phyloP scores from a whole-genome alignment of 257 asterid species.

The Ocimum tenuiflorum region DNA sequence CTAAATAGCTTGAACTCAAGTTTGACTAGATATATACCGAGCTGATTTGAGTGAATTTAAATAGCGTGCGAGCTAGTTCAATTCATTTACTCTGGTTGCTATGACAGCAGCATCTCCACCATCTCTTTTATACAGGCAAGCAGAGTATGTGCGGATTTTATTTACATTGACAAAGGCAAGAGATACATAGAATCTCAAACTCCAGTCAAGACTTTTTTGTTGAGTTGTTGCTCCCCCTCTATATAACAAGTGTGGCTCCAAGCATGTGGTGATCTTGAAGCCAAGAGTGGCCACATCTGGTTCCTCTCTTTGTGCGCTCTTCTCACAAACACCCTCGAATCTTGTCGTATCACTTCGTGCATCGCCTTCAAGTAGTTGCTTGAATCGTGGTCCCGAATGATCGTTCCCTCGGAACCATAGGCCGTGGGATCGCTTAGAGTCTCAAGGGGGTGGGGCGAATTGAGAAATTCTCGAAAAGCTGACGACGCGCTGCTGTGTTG shows the following conservation, averaged over 20 bases:
- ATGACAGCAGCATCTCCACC: not conserved
- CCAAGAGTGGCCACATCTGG: slow-evolving; percentile 61
- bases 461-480: slow-evolving; percentile 57
- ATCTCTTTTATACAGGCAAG: not conserved
- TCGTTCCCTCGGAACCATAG: slow-evolving; percentile 74
- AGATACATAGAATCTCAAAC: slow-evolving; percentile 19
- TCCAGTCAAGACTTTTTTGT: slow-evolving; percentile 36
- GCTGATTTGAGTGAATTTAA: no score
- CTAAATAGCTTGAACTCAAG: no score
- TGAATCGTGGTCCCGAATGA: slow-evolving; percentile 77
- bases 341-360: slow-evolving; percentile 46
- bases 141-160: slow-evolving; percentile 19
- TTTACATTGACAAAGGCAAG: no score
- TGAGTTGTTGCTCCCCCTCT: slow-evolving; percentile 23
- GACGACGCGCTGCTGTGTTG: slow-evolving; percentile 27
- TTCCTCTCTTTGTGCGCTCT: slow-evolving; percentile 46
- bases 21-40: no score
- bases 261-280: slow-evolving; percentile 64
- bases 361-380: slow-evolving; percentile 75
- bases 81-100: no score
- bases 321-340: slow-evolving; percentile 32
- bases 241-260: slow-evolving; percentile 47
- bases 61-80: no score
- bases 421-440: slow-evolving; percentile 78
- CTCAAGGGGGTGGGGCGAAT: slow-evolving; percentile 78